A percentile compares a stretch with the other conserved stretches of the same genome.
These are phyloP conservation scores for Fallopia convolvulus DNA, from an alignment of 148 eudicot genomes.

Conservation along the genomic window DNA sequence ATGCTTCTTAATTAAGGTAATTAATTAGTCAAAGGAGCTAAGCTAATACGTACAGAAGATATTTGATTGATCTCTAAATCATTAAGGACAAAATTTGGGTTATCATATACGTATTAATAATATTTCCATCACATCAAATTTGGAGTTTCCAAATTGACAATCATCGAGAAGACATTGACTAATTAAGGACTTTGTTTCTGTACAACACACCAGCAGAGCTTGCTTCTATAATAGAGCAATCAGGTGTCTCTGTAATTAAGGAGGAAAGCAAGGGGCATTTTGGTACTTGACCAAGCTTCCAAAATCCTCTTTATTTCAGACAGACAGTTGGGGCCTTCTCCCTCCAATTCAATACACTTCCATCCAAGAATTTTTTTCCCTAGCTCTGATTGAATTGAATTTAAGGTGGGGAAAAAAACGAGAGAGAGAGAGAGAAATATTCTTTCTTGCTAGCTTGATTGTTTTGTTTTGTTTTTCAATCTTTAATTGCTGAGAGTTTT, in stretches of 20 bases:
- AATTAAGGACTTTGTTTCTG: background rate
- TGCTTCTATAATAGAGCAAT: background rate
- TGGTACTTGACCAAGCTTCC: background rate
- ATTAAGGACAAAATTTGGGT: background rate
- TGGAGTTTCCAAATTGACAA: constrained; percentile 7
- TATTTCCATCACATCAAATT: background rate
- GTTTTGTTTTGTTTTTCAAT: background rate
- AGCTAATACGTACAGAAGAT: background rate
- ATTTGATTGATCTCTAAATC: background rate
- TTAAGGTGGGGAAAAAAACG: background rate
- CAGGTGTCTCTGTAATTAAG: background rate
- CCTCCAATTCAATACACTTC: background rate
- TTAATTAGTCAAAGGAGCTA: background rate
- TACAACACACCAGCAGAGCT: background rate
- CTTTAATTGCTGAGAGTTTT: background rate
- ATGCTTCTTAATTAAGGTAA: no score
- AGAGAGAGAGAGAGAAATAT: background rate
- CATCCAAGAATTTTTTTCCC: background rate
- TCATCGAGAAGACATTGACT: background rate
- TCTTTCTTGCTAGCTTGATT: background rate
- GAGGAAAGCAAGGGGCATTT: background rate
- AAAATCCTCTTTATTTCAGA: constrained; percentile 9
- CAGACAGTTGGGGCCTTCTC: constrained; percentile 11
- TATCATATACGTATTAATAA: background rate
- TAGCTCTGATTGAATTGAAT: background rate